Percentiles rank a stretch among this genome's conserved stretches.
Evolutionary conservation across 768 basidiomycete genomes (phyloP).

Genomic region (Phlegmacium glaucopus): DNA sequence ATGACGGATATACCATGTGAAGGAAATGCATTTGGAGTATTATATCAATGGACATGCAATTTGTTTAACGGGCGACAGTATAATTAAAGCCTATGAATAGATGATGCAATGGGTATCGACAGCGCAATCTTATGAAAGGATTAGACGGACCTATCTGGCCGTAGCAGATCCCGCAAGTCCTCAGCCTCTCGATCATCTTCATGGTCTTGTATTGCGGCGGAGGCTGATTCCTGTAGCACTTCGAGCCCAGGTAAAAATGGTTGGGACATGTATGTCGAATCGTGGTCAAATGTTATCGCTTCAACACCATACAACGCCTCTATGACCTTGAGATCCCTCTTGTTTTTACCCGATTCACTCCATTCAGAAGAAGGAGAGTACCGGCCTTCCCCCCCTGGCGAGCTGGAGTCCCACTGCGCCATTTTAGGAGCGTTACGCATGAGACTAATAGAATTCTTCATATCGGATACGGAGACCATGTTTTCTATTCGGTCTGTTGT

Average conservation of each 20-base stretch:
- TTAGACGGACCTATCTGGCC: background rate
- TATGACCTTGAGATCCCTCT: conserved; percentile 42
- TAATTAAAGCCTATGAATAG: too few species aligned
- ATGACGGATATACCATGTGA: too few species aligned
- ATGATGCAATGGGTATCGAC: background rate
- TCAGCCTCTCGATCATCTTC: conserved; percentile 21
- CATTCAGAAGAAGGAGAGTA: conserved; percentile 14
- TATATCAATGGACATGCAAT: too few species aligned
- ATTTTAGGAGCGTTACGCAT: conserved; percentile 29
- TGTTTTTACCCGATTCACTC: conserved; percentile 19
- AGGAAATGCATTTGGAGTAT: too few species aligned
- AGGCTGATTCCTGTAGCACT: conserved; percentile 36
- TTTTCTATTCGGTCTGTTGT: conserved; percentile 1
- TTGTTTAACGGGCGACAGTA: too few species aligned
- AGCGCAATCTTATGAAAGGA: background rate
- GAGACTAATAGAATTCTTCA: conserved; percentile 1
- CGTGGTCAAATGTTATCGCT: conserved; percentile 9
- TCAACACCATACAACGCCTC: conserved; percentile 54
- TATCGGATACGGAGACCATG: background rate
- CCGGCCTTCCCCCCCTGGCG: conserved; percentile 6
- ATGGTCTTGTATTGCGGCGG: conserved; percentile 11
- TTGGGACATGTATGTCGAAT: too few species aligned
- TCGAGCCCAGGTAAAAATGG: conserved; percentile 43
- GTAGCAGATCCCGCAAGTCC: background rate
- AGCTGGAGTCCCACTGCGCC: conserved; percentile 30